phyloP scores from a whole-genome alignment of 331 rosid genomes.

The Prunus yedoensis region DNA sequence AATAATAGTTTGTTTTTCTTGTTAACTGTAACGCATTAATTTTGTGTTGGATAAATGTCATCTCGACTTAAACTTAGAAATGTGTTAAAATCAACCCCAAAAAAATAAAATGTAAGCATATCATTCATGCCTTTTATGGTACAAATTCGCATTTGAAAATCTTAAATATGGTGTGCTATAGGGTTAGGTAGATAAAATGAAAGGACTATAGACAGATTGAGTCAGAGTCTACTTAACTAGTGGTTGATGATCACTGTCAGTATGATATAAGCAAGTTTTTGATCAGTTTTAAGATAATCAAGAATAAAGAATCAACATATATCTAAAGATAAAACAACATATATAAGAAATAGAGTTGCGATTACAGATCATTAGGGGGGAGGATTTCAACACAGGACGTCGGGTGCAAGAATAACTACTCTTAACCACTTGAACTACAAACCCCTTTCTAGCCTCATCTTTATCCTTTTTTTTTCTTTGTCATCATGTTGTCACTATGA shows the following conservation, averaged over 20 bases:
- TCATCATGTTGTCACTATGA: slow-evolving; percentile 35
- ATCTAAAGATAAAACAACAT: neutral
- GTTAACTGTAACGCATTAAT: too few species aligned
- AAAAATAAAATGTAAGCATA: neutral
- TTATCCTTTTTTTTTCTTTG: slow-evolving; percentile 13
- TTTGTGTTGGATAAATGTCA: too few species aligned
- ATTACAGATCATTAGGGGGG: neutral
- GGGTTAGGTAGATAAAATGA: slow-evolving; percentile 16
- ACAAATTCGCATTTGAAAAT: neutral
- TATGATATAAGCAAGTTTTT: slow-evolving; percentile 29
- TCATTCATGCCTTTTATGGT: neutral
- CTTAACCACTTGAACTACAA: too few species aligned
- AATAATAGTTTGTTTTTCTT: too few species aligned
- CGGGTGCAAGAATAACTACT: too few species aligned
- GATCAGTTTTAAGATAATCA: slow-evolving; percentile 13
- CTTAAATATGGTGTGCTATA: neutral
- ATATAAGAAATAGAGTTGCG: neutral
- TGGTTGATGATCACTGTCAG: slow-evolving; percentile 45
- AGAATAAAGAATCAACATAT: neutral
- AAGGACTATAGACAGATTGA: slow-evolving; percentile 30
- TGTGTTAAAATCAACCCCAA: too few species aligned
- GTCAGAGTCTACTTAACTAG: slow-evolving; percentile 60
- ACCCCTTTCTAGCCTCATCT: rapidly evolving
- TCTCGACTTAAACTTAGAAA: neutral
- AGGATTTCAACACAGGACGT: too few species aligned